Conservation (phyloP, 2,329 filamentous ascomycete species). For the Paracoccidioides lutzii region DNA sequence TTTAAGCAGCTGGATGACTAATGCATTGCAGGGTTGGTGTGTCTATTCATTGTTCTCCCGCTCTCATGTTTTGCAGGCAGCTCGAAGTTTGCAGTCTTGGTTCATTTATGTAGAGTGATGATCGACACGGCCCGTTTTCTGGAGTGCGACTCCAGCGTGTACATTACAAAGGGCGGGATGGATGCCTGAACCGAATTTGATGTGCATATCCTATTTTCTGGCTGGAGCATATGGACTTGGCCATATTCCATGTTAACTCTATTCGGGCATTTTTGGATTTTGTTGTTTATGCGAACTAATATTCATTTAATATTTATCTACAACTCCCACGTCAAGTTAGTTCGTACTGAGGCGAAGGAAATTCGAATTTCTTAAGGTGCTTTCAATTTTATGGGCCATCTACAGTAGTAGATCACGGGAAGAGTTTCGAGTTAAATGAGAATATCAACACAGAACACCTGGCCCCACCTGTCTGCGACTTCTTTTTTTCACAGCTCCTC, state of each 20-base stretch:
- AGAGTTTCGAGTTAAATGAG: no score
- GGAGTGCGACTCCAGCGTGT: neutral
- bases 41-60: neutral
- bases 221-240: neutral
- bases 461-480: no score
- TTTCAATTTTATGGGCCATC: no score
- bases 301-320: neutral
- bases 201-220: constrained; percentile 1
- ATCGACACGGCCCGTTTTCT: constrained; percentile 2
- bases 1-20: neutral
- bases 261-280: neutral
- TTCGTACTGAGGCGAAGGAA: neutral
- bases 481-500: no score
- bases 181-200: neutral
- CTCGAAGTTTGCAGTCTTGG: neutral
- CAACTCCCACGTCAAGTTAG: neutral
- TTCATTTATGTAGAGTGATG: neutral
- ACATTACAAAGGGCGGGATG: constrained; percentile 2
- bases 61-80: neutral
- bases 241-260: neutral
- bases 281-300: neutral
- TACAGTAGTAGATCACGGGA: no score
- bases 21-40: neutral
- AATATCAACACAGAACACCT: no score
- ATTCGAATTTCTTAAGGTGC: no score